Base-by-base conservation (phyloP, 441 rosid genomes). In the Pelargonium cotyledonis region DNA sequence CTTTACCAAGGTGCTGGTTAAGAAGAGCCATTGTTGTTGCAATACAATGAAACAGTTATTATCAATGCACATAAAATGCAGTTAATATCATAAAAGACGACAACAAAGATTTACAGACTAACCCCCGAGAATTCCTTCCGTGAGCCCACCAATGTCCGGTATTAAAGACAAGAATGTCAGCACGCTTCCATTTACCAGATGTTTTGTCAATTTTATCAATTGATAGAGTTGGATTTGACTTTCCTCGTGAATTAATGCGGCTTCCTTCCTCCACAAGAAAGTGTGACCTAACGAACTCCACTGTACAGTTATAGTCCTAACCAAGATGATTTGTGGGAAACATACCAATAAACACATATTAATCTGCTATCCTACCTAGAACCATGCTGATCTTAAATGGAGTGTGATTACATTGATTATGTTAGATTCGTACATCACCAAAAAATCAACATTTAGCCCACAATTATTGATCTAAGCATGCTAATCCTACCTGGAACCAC, bases 61-160 rank as follows among this genome's bases (percentile, higher is more conserved):
- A 47, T 31, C 6, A 1, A 1, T 47, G 55, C 55, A 47, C 55
- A 9, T 47, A 47, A 38, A 61, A 65, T 49, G 6, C 43, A 68
- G 26, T 12, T 71, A 66, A 31, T 9, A 40, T 51, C 31, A 18
- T 58, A 5, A 3, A 4, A 23, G 63, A 66, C 2, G 26, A 29
- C 11, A 21, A 58, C 23, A 11, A 65, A 67, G 46, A 72, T 14
- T 14, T 10, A 35, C n/a, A 68, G 58, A 70, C 81, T 51, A 79
- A 89, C 98, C 96, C 97, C 49, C 96, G 85, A 44, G 95, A 86
- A 69, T 97, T 94, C 81, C 91, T 94, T 69, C 97, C 97, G 82
- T 91, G 97, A 76, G 85, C 84, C 98, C 98, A 94, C 97, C 96
- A 91, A 73, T 94, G 98, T 62, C 88, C 97, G 41, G 96, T 94